phyloP scores from a whole-genome alignment of 257 asterid species.

The Cynanchum wilfordii region DNA sequence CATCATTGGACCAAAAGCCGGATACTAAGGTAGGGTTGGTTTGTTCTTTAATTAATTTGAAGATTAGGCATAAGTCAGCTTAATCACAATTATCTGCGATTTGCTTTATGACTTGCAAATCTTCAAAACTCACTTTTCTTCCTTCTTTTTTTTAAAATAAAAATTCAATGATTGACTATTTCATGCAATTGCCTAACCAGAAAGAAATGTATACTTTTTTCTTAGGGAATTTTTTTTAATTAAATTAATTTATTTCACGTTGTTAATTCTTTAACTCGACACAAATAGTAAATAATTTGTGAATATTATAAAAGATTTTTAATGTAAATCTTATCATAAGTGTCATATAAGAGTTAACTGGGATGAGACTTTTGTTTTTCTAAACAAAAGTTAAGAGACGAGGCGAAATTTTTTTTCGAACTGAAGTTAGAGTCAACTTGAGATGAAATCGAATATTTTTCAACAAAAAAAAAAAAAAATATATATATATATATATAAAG shows the following conservation, averaged over 20 bases:
- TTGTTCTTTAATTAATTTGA: neutral
- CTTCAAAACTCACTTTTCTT: constrained; percentile 10
- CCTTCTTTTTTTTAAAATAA: neutral
- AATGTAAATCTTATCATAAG: too few species aligned
- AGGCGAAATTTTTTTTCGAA: too few species aligned
- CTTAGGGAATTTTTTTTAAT: neutral
- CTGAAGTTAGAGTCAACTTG: too few species aligned
- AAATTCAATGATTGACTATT: constrained; percentile 3
- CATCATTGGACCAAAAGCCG: constrained; percentile 20
- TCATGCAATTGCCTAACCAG: constrained; percentile 1
- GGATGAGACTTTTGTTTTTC: too few species aligned
- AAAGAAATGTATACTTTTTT: neutral
- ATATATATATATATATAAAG: too few species aligned
- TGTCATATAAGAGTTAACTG: too few species aligned
- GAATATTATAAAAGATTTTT: too few species aligned
- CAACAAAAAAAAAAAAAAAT: too few species aligned
- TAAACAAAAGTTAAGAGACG: too few species aligned
- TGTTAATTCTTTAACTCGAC: too few species aligned
- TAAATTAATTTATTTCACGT: neutral
- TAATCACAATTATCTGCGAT: constrained; percentile 23
- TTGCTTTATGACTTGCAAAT: constrained; percentile 31
- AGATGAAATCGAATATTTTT: too few species aligned
- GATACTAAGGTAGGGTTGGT: constrained; percentile 10
- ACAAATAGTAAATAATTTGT: too few species aligned
- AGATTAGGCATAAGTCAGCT: constrained; percentile 42